Evolutionary conservation across 306 rosid species (phyloP), one percentile per base, ranked within the genome.

Genomic region (Psophocarpus tetragonolobus): DNA sequence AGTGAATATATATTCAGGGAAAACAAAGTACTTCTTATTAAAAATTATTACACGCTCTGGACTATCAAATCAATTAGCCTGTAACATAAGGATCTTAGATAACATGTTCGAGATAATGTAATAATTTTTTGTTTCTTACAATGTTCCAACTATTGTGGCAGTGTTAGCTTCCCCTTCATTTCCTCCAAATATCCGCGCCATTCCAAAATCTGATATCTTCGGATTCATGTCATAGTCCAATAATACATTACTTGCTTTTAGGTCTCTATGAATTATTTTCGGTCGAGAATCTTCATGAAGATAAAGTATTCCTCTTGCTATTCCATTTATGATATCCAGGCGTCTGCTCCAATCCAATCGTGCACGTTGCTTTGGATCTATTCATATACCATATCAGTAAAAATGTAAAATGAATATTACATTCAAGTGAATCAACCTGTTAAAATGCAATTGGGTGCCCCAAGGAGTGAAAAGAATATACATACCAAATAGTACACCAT

Each of bases 141-240:
- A 80, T 45, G 87, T 84, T 29, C 87, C 87, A 44, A 83, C 87
- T 58, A 87, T 82, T 68, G 80, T 73, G 17, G 58, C 50, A n/a
- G 91, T 87, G 73, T 73, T 85, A n/a, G 79, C 88, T 76, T 82
- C 83, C 8, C 80, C 67, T 80, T 82, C 88, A 56, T n/a, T 82
- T 45, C 84, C 85, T 51, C 39, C 77, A 73, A 87, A 87, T 39
- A 84, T 68, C 1, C 83, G 84, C 1, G 88, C 91, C 87, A 80
- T 84, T 53, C 88, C 91, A 68, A 82, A 87, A 65, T 87, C 91
- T 14, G 88, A 87, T n/a, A 87, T 84, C 62, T 87, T 87, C 51
- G 91, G 87, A 3, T 68, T 76, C 88, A 84, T 79, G 35, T 84
- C 81, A 32, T 9, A 0, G 57, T 87, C 88, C 64, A 84, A 57